These are phyloP conservation scores for Cyclotella baltica DNA, from an alignment of 108 stramenopile species.

Conservation along the genomic window DNA sequence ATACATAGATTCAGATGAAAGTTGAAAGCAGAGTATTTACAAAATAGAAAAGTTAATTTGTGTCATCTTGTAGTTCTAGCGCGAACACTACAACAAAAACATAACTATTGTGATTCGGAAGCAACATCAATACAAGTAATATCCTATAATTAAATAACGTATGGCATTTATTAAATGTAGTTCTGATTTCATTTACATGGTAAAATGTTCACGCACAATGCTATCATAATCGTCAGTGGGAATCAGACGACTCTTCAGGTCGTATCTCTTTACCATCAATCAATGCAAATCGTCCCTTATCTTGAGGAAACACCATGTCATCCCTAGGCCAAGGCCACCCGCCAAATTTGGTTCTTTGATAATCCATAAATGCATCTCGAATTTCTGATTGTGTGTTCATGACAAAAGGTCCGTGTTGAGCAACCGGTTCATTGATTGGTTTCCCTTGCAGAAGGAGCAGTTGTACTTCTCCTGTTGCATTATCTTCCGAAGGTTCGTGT, in stretches of 20 bases:
- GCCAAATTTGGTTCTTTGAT: slow-evolving; percentile 76
- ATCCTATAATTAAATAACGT: too few species aligned
- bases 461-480: slow-evolving; percentile 37
- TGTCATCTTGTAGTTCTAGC: too few species aligned
- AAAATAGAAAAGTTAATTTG: too few species aligned
- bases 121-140: too few species aligned
- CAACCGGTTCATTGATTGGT: slow-evolving; percentile 85
- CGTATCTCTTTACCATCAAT: slow-evolving; percentile 61
- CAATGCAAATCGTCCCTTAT: slow-evolving; percentile 72
- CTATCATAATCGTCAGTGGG: not conserved
- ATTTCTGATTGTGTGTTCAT: slow-evolving; percentile 91
- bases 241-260: not conserved
- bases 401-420: slow-evolving; percentile 90
- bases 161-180: too few species aligned
- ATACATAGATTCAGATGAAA: too few species aligned
- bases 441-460: slow-evolving; percentile 73
- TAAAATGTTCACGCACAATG: too few species aligned
- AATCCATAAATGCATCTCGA: slow-evolving; percentile 79
- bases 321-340: slow-evolving; percentile 81
- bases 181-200: too few species aligned
- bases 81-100: too few species aligned
- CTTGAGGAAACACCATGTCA: slow-evolving; percentile 68
- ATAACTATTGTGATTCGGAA: not conserved
- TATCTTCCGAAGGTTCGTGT: slow-evolving; percentile 58
- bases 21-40: not conserved